Base-by-base conservation (phyloP, 352 stramenopile genomes). In the Globisporangium acanthophoron region DNA sequence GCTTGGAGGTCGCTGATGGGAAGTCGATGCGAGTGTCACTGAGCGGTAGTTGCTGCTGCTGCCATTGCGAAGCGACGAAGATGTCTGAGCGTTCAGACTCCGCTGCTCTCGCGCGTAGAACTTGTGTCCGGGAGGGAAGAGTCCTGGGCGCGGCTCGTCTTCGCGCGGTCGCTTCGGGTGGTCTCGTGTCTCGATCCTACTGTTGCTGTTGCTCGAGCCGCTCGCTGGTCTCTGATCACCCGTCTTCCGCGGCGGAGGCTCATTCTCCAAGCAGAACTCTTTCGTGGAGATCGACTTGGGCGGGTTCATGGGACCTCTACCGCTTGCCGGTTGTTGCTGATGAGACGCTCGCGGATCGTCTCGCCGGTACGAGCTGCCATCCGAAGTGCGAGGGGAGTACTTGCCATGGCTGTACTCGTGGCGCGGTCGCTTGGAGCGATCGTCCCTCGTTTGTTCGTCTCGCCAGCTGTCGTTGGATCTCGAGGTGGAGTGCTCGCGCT, bases 191-290 rank as follows among this genome's bases (percentile, higher is more conserved):
- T 58, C 44, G 9, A 13, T 6, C 6, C n/a, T 35, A 27, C 24
- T 27, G 24, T 27, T 27, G 39, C 18, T 58, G 39, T 11, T 54
- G 15, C 41, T 52, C 9, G 29, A 44, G 24, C 7, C 39, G 15
- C 7, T 35, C 29, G 27, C 12, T 49, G 12, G 29, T 41, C 33
- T n/a, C 33, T 24, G 45, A 1, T 59, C 52, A 7, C 15, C 39
- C 27, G 20, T 5, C 11, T 51, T 54, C 0, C 43, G 57, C 21
- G 54, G 59, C 11, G 33, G 31, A 7, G 71, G 71, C 48, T 86
- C 76, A 56, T 79, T 86, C 21, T 51, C 67, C 58, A 80, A 69
- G 40, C 72, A 82, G 44, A 80, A 82, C 48, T 84, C 70, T 39
- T 84, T 86, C 9, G 75, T 65, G 12, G 70, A 84, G 49, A 84